phyloP scores from a whole-genome alignment of 495 filamentous ascomycete species.

The Cudoniella acicularis region DNA sequence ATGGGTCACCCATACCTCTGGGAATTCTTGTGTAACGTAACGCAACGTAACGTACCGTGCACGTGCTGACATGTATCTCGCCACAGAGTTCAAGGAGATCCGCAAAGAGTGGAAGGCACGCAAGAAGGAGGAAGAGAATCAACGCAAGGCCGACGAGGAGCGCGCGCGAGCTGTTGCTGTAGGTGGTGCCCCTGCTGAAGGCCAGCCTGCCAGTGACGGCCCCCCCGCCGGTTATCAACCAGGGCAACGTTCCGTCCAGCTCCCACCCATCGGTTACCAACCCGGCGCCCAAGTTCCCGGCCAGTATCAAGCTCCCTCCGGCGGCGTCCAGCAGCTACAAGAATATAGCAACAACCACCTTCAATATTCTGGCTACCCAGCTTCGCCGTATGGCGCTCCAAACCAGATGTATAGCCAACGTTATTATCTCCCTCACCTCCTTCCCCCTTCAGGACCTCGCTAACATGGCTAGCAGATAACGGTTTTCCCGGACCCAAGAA shows the following conservation, averaged over 20 bases:
- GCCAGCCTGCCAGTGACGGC: conserved; percentile 52
- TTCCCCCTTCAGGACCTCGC: conserved; percentile 4
- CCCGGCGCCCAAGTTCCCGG: conserved; percentile 57
- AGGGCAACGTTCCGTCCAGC: conserved; percentile 58
- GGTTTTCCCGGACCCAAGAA: conserved; percentile 23
- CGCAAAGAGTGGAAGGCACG: conserved; percentile 98
- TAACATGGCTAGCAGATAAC: conserved; percentile 28
- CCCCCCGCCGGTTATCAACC: conserved; percentile 59
- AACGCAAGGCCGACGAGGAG: conserved; percentile 88
- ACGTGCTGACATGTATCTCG: conserved; percentile 32
- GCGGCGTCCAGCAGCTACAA: conserved; percentile 55
- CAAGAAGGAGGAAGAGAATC: conserved; percentile 96
- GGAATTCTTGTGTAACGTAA: conserved; percentile 28
- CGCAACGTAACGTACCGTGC: too few relatives aligned
- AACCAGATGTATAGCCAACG: conserved; percentile 77
- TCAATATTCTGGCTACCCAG: conserved; percentile 56
- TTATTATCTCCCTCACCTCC: conserved; percentile 43
- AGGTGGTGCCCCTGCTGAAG: conserved; percentile 49
- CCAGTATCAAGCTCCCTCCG: conserved; percentile 66
- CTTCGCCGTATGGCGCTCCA: conserved; percentile 70
- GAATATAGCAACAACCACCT: conserved; percentile 58
- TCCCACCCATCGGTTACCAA: conserved; percentile 85
- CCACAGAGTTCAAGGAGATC: conserved; percentile 95
- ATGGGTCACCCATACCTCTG: conserved; percentile 19
- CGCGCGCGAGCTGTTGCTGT: conserved; percentile 66